These are phyloP conservation scores for Flaveria trinervia DNA, from an alignment of 129 eudicot genomes.

Conservation along the genomic window DNA sequence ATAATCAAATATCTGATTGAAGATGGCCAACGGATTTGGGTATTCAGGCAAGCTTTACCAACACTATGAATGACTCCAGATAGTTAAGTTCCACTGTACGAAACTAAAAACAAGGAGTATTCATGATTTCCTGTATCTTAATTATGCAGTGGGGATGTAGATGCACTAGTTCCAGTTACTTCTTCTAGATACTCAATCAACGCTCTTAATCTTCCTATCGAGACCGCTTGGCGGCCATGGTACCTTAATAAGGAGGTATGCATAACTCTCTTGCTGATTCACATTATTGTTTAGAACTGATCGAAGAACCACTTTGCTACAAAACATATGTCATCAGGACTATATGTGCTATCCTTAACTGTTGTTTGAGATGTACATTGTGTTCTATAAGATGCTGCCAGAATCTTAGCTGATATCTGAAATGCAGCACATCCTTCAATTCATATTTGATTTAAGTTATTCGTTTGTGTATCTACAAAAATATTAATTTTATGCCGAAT, in stretches of 20 bases:
- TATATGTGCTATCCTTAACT: no score
- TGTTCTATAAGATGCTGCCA: no score
- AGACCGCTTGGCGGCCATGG: conserved; percentile 56
- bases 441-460: no score
- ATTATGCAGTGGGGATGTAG: conserved; percentile 49
- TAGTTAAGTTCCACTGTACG: no score
- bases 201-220: conserved; percentile 41
- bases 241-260: conserved; percentile 43
- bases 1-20: conserved; percentile 43
- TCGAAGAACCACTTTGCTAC: no score
- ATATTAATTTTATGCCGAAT: no score
- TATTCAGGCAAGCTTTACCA: conserved; percentile 41
- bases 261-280: conserved; percentile 1
- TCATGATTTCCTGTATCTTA: conserved; percentile 2
- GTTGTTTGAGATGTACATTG: no score
- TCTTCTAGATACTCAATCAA: conserved; percentile 49
- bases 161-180: conserved; percentile 51
- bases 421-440: no score
- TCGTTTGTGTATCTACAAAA: no score
- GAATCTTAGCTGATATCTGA: no score
- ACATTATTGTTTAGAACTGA: neutral
- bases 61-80: neutral
- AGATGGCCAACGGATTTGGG: conserved; percentile 42
- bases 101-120: neutral
- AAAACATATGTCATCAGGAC: no score